A percentile compares a stretch with the other conserved stretches of the same genome.
These are phyloP conservation scores for Erysimum cheiranthoides DNA, from an alignment of 345 rosid genomes.

Conservation along the genomic window DNA sequence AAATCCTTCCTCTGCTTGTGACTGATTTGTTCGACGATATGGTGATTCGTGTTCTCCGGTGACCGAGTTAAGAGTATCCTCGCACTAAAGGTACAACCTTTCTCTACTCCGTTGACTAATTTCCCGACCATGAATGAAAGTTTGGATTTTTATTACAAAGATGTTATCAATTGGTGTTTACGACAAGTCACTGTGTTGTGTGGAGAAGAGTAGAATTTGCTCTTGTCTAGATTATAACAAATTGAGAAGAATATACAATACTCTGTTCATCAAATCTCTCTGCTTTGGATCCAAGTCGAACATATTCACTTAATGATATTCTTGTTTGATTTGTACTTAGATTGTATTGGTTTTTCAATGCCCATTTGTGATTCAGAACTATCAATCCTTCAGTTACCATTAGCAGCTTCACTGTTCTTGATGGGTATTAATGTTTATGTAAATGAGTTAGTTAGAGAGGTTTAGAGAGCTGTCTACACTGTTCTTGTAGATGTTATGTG, in stretches of 20 bases:
- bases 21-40: too few species aligned
- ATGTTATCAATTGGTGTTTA: constrained; percentile 7
- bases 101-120: too few species aligned
- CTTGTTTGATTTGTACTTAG: neutral
- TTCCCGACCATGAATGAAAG: too few species aligned
- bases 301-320: neutral
- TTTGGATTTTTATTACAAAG: constrained; percentile 1
- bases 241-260: neutral
- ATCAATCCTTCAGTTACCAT: neutral
- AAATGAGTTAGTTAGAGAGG: neutral
- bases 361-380: constrained; percentile 29
- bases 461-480: neutral
- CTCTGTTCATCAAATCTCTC: neutral
- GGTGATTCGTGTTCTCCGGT: too few species aligned
- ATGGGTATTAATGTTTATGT: neutral
- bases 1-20: too few species aligned
- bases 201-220: neutral
- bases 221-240: constrained; percentile 6
- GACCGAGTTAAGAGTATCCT: too few species aligned
- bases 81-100: too few species aligned
- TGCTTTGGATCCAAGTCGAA: neutral
- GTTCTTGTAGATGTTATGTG: too few species aligned
- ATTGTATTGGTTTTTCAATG: constrained; percentile 9
- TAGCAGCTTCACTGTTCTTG: constrained; percentile 18
- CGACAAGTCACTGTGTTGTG: neutral